Base-by-base conservation (phyloP, 169 alveolate species). In the Cystoisospora suis region DNA sequence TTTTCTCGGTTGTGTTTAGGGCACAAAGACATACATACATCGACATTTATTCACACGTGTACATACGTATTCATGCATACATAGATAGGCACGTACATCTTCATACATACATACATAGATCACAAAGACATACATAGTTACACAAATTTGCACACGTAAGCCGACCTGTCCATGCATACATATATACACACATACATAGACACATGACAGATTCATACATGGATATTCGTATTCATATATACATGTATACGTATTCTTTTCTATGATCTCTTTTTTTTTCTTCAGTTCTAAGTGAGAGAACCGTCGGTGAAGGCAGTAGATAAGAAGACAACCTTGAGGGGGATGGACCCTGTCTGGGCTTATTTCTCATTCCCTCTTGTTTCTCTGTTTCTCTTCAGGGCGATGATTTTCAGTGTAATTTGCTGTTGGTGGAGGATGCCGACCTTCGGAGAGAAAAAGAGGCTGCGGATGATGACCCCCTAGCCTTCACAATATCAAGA, bases 341-440 rank as follows among this genome's bases (percentile, higher is more conserved):
- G n/a, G 9, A 20, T 53, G 20, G n/a, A 15, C 9, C 65, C 65
- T 9, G 65, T 53, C 20, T 53, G 20, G 65, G 20, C 20, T 20
- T 53, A 53, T 15, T 15, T 53, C n/a, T 53, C n/a, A 29, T 27
- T 65, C 45, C 34, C 5, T 27, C 45, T 36, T 44, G 77, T 20
- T 4, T 65, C n/a, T 2, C 42, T 44, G 38, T 15, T 65, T 36
- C 77, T 27, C 44, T 17, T 2, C 44, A 65, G 77, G 77, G 77
- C 77, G 77, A 65, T 44, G 77, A 65, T 44, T 65, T 65, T 27
- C 77, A 65, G n/a, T 65, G 77, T n/a, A 65, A 65, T n/a, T 44
- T 65, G 5, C 77, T 65, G 1, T 5, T 65, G 9, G 36, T 65
- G 36, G 77, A 65, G n/a, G 45, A 44, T 36, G 6, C 72, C 77